Conservation (phyloP, 2,329 filamentous ascomycete genomes). For the Fusarium lyarnte region DNA sequence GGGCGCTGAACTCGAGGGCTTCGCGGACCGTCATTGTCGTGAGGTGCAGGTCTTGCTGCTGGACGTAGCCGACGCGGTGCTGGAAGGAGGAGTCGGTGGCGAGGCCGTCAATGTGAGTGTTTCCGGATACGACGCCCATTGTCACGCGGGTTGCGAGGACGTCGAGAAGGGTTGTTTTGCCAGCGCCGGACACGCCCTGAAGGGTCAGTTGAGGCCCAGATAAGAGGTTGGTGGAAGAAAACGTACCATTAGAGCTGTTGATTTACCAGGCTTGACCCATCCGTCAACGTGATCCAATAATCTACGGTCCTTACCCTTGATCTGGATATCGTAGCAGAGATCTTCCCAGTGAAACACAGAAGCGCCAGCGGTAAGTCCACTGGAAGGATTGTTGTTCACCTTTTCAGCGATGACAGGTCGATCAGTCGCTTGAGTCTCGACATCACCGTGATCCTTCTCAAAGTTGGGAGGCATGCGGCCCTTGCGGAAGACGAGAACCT, state of each 20-base stretch:
- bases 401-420: slow-evolving; percentile 33
- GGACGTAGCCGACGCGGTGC: slow-evolving; percentile 76
- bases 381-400: neutral
- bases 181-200: slow-evolving; percentile 73
- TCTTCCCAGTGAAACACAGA: slow-evolving; percentile 75
- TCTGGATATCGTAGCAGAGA: slow-evolving; percentile 69
- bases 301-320: slow-evolving; percentile 71
- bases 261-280: slow-evolving; percentile 79
- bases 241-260: slow-evolving; percentile 62
- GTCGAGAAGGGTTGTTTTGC: slow-evolving; percentile 80
- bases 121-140: slow-evolving; percentile 76
- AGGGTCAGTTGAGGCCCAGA: neutral
- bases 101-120: slow-evolving; percentile 75
- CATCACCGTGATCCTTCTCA: slow-evolving; percentile 56
- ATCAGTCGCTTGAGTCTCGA: slow-evolving; percentile 43
- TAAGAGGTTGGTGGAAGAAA: rapidly evolving
- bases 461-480: slow-evolving; percentile 65
- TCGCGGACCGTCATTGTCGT: slow-evolving; percentile 71
- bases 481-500: slow-evolving; percentile 72
- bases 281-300: slow-evolving; percentile 78
- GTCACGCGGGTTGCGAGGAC: slow-evolving; percentile 77
- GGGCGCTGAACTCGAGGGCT: slow-evolving; percentile 66
- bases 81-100: slow-evolving; percentile 71
- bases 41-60: slow-evolving; percentile 77
- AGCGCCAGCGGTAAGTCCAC: slow-evolving; percentile 16